Conservation (phyloP, 148 eudicot genomes). For the Arctostaphylos glauca region DNA sequence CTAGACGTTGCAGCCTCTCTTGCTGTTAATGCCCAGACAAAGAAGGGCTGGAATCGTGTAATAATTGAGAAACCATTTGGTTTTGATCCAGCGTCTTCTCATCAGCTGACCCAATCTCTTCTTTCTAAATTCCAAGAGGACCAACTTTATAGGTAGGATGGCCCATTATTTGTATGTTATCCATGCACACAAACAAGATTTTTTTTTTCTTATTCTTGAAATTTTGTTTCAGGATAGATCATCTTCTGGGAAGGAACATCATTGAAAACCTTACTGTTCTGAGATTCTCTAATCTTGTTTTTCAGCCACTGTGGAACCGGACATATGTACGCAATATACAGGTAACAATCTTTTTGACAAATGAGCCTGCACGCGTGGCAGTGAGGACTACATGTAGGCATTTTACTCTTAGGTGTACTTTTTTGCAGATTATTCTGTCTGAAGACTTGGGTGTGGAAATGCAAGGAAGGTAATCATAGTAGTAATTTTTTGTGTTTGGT, state of each 20-base stretch:
- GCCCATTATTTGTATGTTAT: background rate
- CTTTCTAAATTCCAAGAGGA: conserved; percentile 30
- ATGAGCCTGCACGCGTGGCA: background rate
- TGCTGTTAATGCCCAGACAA: conserved; percentile 31
- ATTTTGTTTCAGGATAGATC: conserved; percentile 36
- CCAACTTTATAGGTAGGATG: conserved; percentile 29
- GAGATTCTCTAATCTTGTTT: conserved; percentile 41
- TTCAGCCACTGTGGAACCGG: conserved; percentile 40
- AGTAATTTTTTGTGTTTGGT: background rate
- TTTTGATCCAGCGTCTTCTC: conserved; percentile 27
- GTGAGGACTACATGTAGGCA: background rate
- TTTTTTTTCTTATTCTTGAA: background rate
- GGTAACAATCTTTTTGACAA: conserved; percentile 14
- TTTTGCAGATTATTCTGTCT: conserved; percentile 23
- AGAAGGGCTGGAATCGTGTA: conserved; percentile 39
- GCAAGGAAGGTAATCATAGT: conserved; percentile 22
- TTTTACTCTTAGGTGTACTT: background rate
- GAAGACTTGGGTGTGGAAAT: conserved; percentile 23
- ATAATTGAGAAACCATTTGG: conserved; percentile 46
- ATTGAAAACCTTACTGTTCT: conserved; percentile 43
- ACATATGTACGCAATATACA: conserved; percentile 39
- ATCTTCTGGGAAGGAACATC: conserved; percentile 40
- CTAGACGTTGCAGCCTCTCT: conserved; percentile 35
- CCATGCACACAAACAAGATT: background rate
- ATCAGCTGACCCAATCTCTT: conserved; percentile 26